Base-by-base conservation (phyloP, 2,329 filamentous ascomycete species). In the Aaosphaeria arxii region DNA sequence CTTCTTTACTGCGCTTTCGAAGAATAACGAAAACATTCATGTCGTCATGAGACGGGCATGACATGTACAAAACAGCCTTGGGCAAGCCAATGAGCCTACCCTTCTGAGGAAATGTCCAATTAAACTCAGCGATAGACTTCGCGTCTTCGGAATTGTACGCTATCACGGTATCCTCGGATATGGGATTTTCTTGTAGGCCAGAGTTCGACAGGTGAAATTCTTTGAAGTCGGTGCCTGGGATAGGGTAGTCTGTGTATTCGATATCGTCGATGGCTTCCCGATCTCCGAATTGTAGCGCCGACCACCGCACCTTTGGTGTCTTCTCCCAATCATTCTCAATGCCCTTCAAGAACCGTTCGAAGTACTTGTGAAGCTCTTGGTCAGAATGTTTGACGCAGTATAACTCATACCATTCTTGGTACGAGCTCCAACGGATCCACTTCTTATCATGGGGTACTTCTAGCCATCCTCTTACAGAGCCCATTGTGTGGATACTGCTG, bases 21-120 rank as follows among this genome's bases (percentile, higher is more conserved):
- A 79, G 45, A 6, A 73, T 67, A 4, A 76, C 62, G 43, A 71
- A 78, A 1, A 77, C 69, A 28, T 58, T 53, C 49, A 79, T 69
- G 49, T 79, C 77, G 43, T 79, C 67, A 11, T 62, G 57, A 9
- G 70, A 65, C 2, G 62, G 56, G 47, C 67, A 73, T 1, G 71
- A 75, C 62, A 79, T 72, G 59, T 75, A 77, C 0, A 80, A 57
- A 0, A 73, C 57, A 0, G 74, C 74, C 54, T 78, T 79, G 6
- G 77, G 69, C 0, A 76, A 58, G 1, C 76, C 77, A n/a, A 77
- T 70, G 1, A 80, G 54, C 4, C 69, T 28, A 5, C 38, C 11
- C 9, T 9, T 32, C 42, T 46, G 9, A 5, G 28, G 7, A 29
- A 46, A 62, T 4, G 48, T 60, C 40, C 58, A 54, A 6, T 46